A percentile compares a stretch with the other conserved stretches of the same genome.
Evolutionary conservation across 106 monocot species (phyloP).

Genomic region (Acorus calamus): DNA sequence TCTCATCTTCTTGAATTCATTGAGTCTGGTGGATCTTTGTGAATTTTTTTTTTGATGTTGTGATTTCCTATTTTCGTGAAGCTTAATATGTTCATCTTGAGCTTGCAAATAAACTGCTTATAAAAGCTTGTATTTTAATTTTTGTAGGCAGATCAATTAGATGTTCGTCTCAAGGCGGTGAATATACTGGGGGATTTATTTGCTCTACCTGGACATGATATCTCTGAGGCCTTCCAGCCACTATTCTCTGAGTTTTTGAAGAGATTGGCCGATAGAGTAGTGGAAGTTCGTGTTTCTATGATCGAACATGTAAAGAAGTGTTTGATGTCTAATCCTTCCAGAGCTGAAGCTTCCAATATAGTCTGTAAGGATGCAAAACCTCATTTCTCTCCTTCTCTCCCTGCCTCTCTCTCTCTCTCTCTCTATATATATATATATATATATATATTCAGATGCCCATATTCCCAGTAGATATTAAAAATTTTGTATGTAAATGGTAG

Average conservation of each 20-base stretch:
- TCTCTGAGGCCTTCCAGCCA: conserved; percentile 71
- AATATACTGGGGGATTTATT: conserved; percentile 80
- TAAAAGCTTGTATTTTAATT: conserved; percentile 9
- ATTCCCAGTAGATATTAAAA: no score
- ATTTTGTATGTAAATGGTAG: background rate
- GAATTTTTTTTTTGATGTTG: background rate
- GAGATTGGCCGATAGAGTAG: conserved; percentile 79
- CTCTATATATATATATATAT: no score
- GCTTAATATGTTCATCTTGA: no score
- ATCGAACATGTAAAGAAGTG: conserved; percentile 79
- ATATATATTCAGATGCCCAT: no score
- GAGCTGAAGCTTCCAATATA: conserved; percentile 73
- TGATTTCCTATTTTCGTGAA: no score
- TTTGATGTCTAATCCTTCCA: conserved; percentile 62
- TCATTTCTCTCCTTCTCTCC: no score
- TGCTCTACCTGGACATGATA: conserved; percentile 50
- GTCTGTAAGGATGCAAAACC: conserved; percentile 46
- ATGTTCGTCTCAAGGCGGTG: conserved; percentile 72
- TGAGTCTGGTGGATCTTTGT: background rate
- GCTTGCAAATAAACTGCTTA: no score
- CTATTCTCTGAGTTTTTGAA: conserved; percentile 86
- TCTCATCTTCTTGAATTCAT: background rate
- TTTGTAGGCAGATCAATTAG: conserved; percentile 74
- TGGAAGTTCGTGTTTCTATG: conserved; percentile 68
- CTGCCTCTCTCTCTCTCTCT: no score